Base-by-base conservation (phyloP, 345 rosid genomes). In the Eucalyptus polybractea region DNA sequence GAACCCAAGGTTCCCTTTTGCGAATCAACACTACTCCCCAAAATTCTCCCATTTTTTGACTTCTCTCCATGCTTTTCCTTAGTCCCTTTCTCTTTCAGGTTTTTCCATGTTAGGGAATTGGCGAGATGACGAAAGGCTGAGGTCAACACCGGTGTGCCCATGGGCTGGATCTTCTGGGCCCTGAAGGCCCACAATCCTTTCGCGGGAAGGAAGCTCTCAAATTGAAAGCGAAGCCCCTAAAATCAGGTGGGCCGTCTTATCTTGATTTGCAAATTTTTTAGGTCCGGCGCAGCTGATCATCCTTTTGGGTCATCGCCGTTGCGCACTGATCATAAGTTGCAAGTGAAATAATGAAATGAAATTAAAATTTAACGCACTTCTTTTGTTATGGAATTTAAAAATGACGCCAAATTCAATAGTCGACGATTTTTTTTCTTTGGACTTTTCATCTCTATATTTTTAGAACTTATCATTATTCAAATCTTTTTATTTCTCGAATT, bases 401-500 rank as follows among this genome's bases (percentile, higher is more conserved):
- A 14, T 4, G 37, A n/a, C 1, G 76, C 76, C 37, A 4, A n/a
- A n/a, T 29, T 14, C 5, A 5, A n/a, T 65, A 29, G 17, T 29
- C 3, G 37, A 13, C 37, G 17, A 13, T 27, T 6, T 4, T 62
- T 29, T 13, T 27, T 27, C 4, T 6, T 29, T 13, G 72, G 4
- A 62, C 72, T 62, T 62, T 13, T 62, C 72, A 3, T 4, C 72
- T 27, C 16, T 13, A 29, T 13, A 62, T n/a, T 62, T 62, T 13
- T 7, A 62, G 0, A 5, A 3, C 5, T 6, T 62, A 13, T 13
- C 17, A 2, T 62, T 62, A 62, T 29, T 13, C 33, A 6, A 62
- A 62, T 4, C 1, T 7, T 29, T 29, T 27, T 1, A 27, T 4
- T 62, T 62, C 4, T 2, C 2, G 1, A 1, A 13, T 62, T 29